Percentiles rank a stretch among this genome's conserved stretches.
phyloP scores from a whole-genome alignment of 2,329 filamentous ascomycete genomes.

The Fusarium veterinarium region DNA sequence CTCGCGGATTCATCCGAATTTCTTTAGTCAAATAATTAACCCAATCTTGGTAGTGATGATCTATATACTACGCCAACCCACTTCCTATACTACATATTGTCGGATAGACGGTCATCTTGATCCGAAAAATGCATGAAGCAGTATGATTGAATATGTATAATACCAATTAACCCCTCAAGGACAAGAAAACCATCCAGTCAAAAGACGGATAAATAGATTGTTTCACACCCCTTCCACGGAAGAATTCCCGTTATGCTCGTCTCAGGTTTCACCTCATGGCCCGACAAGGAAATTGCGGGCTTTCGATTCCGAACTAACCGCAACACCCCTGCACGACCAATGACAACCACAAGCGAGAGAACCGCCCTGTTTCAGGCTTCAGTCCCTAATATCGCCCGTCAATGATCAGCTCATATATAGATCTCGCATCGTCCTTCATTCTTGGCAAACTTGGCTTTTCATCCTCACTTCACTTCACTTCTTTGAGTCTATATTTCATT shows the following conservation, averaged over 20 bases:
- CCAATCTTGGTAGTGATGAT: neutral
- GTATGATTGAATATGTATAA: neutral
- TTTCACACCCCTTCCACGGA: slow-evolving; percentile 34
- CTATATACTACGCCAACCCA: neutral
- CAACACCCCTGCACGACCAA: slow-evolving; percentile 3
- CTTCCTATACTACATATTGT: neutral
- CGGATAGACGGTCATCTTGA: neutral
- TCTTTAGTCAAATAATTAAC: rapidly evolving
- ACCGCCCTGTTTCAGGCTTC: slow-evolving; percentile 21
- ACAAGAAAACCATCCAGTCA: neutral
- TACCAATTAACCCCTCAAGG: neutral
- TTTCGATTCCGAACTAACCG: slow-evolving; percentile 25
- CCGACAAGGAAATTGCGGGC: slow-evolving; percentile 28
- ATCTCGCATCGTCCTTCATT: neutral
- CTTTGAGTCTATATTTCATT: neutral
- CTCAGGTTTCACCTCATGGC: slow-evolving; percentile 20
- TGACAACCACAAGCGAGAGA: neutral
- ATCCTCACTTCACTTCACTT: slow-evolving; percentile 8
- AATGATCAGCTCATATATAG: slow-evolving; percentile 6
- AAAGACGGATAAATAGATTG: slow-evolving; percentile 28
- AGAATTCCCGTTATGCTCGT: slow-evolving; percentile 17
- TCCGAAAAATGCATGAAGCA: neutral
- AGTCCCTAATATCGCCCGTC: slow-evolving; percentile 16
- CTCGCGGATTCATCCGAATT: neutral
- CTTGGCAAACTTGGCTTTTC: slow-evolving; percentile 14